Evolutionary conservation across 2,329 filamentous ascomycete genomes (phyloP), one percentile per base, ranked within the genome.

Genomic region (Penicillium occitanis): DNA sequence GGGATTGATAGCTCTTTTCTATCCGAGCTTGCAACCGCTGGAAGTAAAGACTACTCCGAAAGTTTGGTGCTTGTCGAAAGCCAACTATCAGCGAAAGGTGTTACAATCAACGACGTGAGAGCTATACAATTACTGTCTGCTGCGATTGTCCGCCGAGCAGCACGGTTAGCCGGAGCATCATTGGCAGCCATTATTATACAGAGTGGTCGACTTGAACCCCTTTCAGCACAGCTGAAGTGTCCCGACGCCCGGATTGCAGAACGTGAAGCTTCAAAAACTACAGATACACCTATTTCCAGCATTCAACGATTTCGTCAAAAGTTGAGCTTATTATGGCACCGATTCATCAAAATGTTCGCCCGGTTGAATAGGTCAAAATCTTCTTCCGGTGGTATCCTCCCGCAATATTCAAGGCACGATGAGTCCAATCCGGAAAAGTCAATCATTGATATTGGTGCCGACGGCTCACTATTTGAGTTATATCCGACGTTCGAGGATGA

Each of bases 391-490:
- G 22, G 22, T 37, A 42, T n/a, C n/a, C 42, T 57, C 17, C 33
- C 42, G 13, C 51, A 22, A 22, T 58, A 37, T 51, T 11, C 28
- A 30, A 33, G 28, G n/a, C 33, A 30, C 5, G 3, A 14, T 11
- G n/a, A 40, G 13, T 17, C 17, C 28, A 2, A 28, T 25, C 6
- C 22, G 10, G 55, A 67, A 40, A 59, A 66, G 10, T 59, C 66
- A 1, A 64, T 68, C 13, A 70, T 72, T 48, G 70, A 72, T 48
- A 68, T 72, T 19, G 70, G 65, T 11, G 70, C 70, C 1, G 70
- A 72, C 44, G 70, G 70, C 33, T 69, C 68, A 2, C 46, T 72
- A 4, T 68, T 72, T 17, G 69, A 72, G 57, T 65, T 68, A 10
- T 69, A 71, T 42, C 70, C 70, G 5, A 65, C 46, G 1, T 72